Percentiles rank a stretch among this genome's conserved stretches.
These are phyloP conservation scores for Lobosporangium transversale DNA, from an alignment of 192 early-diverging fungal genomes.

Conservation along the genomic window DNA sequence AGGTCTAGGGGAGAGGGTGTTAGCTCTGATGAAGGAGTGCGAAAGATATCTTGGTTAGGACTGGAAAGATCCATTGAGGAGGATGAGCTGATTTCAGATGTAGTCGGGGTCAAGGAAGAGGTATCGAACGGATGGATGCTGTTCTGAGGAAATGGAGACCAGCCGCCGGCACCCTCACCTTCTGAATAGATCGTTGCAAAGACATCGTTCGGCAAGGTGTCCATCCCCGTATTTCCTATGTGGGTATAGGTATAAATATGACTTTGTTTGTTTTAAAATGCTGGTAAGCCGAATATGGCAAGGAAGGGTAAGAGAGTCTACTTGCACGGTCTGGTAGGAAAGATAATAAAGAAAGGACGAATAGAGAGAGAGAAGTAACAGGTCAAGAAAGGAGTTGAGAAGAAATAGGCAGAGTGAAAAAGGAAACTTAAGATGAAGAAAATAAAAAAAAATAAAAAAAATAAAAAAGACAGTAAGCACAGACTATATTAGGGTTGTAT, in stretches of 20 bases:
- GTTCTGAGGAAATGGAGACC: slow-evolving; percentile 12
- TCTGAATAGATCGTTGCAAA: slow-evolving; percentile 25
- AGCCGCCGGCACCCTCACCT: neutral
- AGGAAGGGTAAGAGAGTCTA: too few species aligned
- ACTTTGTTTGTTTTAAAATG: neutral
- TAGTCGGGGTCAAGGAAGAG: slow-evolving; percentile 8
- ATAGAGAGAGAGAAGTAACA: neutral
- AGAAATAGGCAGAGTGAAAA: too few species aligned
- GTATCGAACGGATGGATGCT: slow-evolving; percentile 3
- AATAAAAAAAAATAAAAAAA: neutral
- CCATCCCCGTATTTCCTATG: neutral
- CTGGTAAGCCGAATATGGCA: too few species aligned
- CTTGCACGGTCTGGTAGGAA: too few species aligned
- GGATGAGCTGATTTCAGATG: neutral
- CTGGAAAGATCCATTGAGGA: slow-evolving; percentile 6
- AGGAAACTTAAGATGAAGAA: too few species aligned
- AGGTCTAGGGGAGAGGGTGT: slow-evolving; percentile 22
- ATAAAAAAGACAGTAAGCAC: neutral
- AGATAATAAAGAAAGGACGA: neutral
- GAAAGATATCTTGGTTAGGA: slow-evolving; percentile 2
- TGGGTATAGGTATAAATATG: neutral
- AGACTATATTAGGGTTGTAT: neutral
- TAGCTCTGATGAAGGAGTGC: slow-evolving; percentile 21
- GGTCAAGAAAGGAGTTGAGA: neutral
- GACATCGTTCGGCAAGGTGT: slow-evolving; percentile 12